Base-by-base conservation (phyloP, 495 filamentous ascomycete genomes). In the Annulohypoxylon moriforme region DNA sequence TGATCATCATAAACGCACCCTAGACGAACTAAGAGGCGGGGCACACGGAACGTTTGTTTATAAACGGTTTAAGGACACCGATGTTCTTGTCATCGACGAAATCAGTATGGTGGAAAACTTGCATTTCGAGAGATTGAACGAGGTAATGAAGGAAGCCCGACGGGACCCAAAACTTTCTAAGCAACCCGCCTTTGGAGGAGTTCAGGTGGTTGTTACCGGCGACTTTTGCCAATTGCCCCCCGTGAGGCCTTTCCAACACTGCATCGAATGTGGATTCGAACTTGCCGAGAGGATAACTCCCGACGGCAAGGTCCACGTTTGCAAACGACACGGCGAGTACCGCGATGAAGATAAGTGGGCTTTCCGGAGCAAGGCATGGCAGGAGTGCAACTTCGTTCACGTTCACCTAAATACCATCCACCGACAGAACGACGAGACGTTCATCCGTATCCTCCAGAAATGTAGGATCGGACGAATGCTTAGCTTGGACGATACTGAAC, bases 201-300 rank as follows among this genome's bases (percentile, higher is more conserved):
- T 97, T 44, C 95, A 98, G 75, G 84, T 99, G 33, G 88, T 99
- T 29, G 91, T 98, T 25, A 98, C 95, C 0, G 96, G 96, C 0
- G 96, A 99, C 79, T 99, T 98, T 78, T 98, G 96, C 77, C 96
- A 99, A 75, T 79, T 99, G 14, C 94, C 96, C 0, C 95, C 95
- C 0, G 94, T 99, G 10, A 93, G 91, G 24, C 94, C 96, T 5
- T 86, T 85, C 88, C 25, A 93, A 87, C 71, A 96, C 91, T 83
- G 91, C 88, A 31, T 97, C 90, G 59, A 86, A 87, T 81, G 95
- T 88, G 65, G 89, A 78, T 36, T 90, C 85, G 13, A 94, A 86
- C 91, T 91, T 80, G 67, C 90, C 86, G 16, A 86, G 86, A n/a
- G 91, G 92, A 59, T 85, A 89, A 74, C 91, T 88, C 71, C 91